Conservation (phyloP, 768 basidiomycete species). For the Leccinellum rugosiceps region DNA sequence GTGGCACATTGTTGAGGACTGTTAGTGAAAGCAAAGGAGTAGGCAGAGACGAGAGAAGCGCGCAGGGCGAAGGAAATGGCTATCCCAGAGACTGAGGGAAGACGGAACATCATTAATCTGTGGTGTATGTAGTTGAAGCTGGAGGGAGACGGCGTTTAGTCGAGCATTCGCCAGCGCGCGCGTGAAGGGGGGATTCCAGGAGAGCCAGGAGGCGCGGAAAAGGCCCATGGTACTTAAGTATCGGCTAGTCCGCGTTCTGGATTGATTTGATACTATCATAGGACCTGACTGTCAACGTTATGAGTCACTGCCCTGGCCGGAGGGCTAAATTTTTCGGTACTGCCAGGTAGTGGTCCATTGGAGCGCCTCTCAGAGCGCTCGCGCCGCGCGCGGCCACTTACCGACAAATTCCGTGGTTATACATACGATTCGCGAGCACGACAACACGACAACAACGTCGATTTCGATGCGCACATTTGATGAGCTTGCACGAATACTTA, state of each 20-base stretch:
- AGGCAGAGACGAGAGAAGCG: not conserved
- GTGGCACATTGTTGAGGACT: not conserved
- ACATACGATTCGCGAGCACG: not conserved
- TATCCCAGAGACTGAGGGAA: not conserved
- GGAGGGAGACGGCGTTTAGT: not conserved
- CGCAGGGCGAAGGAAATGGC: not conserved
- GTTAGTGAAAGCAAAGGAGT: not conserved
- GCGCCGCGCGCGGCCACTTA: not conserved
- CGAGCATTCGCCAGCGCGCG: not conserved
- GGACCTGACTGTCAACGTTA: not conserved
- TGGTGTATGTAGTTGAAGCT: not conserved
- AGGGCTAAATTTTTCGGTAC: too few relatives aligned
- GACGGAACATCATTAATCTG: not conserved
- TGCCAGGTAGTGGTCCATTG: too few relatives aligned
- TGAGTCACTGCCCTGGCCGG: not conserved
- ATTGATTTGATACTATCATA: not conserved
- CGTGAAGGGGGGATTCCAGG: not conserved
- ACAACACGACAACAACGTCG: not conserved
- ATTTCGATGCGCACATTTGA: not conserved
- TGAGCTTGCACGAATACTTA: not conserved
- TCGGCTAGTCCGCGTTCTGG: not conserved
- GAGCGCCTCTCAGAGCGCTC: not conserved
- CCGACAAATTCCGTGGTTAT: not conserved
- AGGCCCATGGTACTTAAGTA: not conserved
- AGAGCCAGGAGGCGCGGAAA: not conserved